Evolutionary conservation across 306 rosid genomes (phyloP).

Genomic region (Coriaria nepalensis): DNA sequence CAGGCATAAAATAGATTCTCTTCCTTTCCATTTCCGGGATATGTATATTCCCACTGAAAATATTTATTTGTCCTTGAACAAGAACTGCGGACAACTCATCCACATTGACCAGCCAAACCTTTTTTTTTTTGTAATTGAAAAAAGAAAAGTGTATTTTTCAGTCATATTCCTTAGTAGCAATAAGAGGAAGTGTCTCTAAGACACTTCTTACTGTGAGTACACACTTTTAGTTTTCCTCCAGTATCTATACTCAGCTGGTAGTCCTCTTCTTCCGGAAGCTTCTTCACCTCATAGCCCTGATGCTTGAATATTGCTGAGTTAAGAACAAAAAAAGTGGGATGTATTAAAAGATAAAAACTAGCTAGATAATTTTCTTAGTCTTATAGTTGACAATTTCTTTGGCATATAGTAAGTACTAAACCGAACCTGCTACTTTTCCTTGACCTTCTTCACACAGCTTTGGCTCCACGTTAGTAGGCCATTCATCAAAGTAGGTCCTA

Average conservation of each 20-base stretch:
- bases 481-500: conserved; percentile 48
- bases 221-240: conserved; percentile 67
- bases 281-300: conserved; percentile 88
- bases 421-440: conserved; percentile 92
- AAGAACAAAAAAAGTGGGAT: conserved; percentile 10
- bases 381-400: neutral
- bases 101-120: conserved; percentile 88
- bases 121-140: conserved; percentile 17
- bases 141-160: conserved; percentile 7
- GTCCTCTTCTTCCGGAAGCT: conserved; percentile 71
- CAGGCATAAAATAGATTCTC: conserved; percentile 69
- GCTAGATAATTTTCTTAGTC: no score
- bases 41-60: conserved; percentile 75
- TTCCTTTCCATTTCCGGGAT: conserved; percentile 58
- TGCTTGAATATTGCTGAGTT: conserved; percentile 90
- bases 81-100: conserved; percentile 47
- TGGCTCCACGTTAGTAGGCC: conserved; percentile 73
- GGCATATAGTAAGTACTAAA: neutral
- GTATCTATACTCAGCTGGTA: conserved; percentile 45
- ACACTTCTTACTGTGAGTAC: conserved; percentile 17
- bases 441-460: conserved; percentile 84
- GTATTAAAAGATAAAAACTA: neutral
- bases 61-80: conserved; percentile 38
- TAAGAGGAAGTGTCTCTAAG: neutral
- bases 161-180: conserved; percentile 2